A percentile compares a stretch with the other conserved stretches of the same genome.
These are phyloP conservation scores for Acacia melanoxylon DNA, from an alignment of 306 rosid genomes.

Conservation along the genomic window DNA sequence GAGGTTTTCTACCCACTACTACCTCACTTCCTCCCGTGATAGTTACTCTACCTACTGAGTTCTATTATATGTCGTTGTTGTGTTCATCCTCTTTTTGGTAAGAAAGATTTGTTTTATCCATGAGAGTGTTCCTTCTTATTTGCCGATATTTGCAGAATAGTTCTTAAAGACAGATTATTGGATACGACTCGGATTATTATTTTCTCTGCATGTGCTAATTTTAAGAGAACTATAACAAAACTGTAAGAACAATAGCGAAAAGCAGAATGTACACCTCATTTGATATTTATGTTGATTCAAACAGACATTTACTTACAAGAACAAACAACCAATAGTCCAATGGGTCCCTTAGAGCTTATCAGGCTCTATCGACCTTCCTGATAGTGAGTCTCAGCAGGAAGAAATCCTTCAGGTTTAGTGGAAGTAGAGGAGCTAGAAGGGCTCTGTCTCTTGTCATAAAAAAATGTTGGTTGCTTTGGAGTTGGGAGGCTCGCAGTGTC, in stretches of 20 bases:
- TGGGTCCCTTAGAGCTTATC: background rate
- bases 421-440: slow-evolving; percentile 38
- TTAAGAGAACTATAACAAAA: background rate
- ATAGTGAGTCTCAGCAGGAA: slow-evolving; percentile 21
- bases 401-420: slow-evolving; percentile 15
- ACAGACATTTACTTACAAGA: background rate
- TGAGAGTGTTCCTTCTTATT: no score
- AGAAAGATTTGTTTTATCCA: no score
- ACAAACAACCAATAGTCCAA: background rate
- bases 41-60: no score
- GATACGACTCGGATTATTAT: no score
- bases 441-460: slow-evolving; percentile 19
- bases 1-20: no score
- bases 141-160: no score
- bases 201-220: background rate
- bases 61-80: no score
- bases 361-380: slow-evolving; percentile 37
- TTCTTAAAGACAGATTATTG: no score
- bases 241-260: background rate
- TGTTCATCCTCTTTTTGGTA: no score
- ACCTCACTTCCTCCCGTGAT: no score
- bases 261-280: background rate
- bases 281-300: background rate
- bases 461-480: slow-evolving; percentile 45
- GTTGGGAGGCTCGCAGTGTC: slow-evolving; percentile 15